Base-by-base conservation (phyloP, 2,329 filamentous ascomycete species). In the Aphanocladium album region DNA sequence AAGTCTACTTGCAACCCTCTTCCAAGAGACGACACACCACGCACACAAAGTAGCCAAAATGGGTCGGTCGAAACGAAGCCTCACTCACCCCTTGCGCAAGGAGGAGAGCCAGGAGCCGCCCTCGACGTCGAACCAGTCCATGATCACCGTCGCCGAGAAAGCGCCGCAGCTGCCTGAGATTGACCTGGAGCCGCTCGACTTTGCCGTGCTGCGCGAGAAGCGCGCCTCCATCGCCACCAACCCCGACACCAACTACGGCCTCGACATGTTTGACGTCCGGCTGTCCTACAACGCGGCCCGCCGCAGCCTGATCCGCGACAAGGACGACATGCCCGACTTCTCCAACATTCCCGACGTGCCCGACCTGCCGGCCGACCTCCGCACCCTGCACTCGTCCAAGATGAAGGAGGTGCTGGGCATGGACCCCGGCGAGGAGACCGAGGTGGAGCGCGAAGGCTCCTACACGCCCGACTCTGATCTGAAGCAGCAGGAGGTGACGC, bases 241-340 rank as follows among this genome's bases (percentile, higher is more conserved):
- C 39, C 57, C 57, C 12, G 57, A 60, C 21, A 33, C 50, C 27
- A 47, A 25, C 46, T 52, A 54, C 49, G 57, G 57, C 21, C 49
- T 60, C 19, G 57, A 60, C 49, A 49, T 60, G 49, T 60, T 53
- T 19, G 57, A 60, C 50, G 57, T 60, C 27, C 57, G 57, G 3
- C 57, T 60, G 39, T 53, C 47, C 49, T 60, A 60, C 57, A 60
- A 60, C 17, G 57, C 45, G 3, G 57, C 47, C n/a, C 57, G 57
- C 39, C 57, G 57, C 27, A 60, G 57, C 57, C 50, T 60, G 27
- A 60, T 60, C n/a, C 57, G 57, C 50, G 57, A 54, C 41, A 53
- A 47, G 39, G 57, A 60, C 57, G 57, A 54, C 19, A 3, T 60
- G 25, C 50, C 57, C 25, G 56, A 59, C 56, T 59, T 59, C 9